Base-by-base conservation (phyloP, 2,329 filamentous ascomycete species). In the Gyromitra esculenta region DNA sequence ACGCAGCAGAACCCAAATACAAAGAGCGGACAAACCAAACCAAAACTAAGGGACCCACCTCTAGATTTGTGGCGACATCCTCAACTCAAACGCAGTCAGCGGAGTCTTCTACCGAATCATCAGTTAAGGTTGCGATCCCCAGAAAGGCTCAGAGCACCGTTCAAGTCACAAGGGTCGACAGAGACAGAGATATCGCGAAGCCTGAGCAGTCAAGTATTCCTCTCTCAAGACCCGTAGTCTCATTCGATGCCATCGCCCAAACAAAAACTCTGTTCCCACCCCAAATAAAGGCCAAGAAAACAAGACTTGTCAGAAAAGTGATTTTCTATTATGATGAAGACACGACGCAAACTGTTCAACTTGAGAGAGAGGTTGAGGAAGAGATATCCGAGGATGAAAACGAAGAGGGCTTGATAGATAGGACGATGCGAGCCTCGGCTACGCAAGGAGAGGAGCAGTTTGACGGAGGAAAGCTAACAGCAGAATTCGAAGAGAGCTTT, bases 241-340 rank as follows among this genome's bases (percentile, higher is more conserved):
- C 70, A 21, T 75, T 62, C 1, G 43, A 70, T 70, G 35, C 31
- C 41, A 21, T 39, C 9, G 15, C 25, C 2, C 64, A 77, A 50
- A 52, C 63, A 9, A 54, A 74, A 48, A 13, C 25, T 3, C 37
- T 67, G 25, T 6, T 25, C 18, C 35, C 15, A 15, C 43, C 66
- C 5, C 64, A 59, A 35, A 75, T 60, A 43, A 50, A 43, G 9
- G 59, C 57, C 6, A 75, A 74, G 75, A 77, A 65, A n/a, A 77
- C 70, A 15, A 75, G 71, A 31, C 54, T 70, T 15, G 62, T 79
- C 50, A 79, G 73, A 43, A 79, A 79, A 52, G 75, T 79, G 25
- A 67, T 79, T 68, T 79, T 77, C 57, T 79, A 79, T 56, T 75
- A 77, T 21, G 71, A 79, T 11, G 77, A 70, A 15, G 77, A 79